Evolutionary conservation across 805 yeast species (phyloP), one percentile per base, ranked within the genome.

Genomic region (Metschnikowia lachancei): DNA sequence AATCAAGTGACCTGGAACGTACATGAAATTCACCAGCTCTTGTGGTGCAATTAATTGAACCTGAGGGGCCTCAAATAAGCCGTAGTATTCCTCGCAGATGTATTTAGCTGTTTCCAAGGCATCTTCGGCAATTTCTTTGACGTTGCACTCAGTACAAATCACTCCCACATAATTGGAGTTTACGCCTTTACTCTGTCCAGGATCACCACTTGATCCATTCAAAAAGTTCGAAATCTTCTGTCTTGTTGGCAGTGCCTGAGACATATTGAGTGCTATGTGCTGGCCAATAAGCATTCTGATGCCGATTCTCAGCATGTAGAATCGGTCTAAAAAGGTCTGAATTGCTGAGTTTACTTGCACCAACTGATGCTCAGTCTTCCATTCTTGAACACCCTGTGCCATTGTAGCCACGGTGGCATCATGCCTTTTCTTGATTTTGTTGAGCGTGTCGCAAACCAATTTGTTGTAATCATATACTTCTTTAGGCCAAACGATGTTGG

Each of bases 281-380:
- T 89, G 97, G n/a, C 96, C 97, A 59, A 89, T 87, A 34, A 89
- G 76, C 95, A 90, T 90, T 53, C 97, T 77, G 50, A 90, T 90
- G 2, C 97, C 97, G 51, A 90, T 90, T 48, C 96, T 76, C 43
- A 89, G 83, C 90, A 89, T 83, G 70, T 90, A 89, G 62, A 89
- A 89, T 28, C 94, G 66, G 67, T 90, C 97, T 52, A 89, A 70
- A 60, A 90, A 89, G 13, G 81, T 76, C 65, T 90, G 96, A 30
- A 90, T 81, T 11, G 87, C 80, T 43, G 82, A 76, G 59, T 86
- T 87, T 33, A 86, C 82, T 26, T 77, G 54, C 36, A 75, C 69
- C 11, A 75, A 70, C 43, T 62, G 72, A 63, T 65, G 69, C 33
- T 62, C 66, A 20, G 73, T 75, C 59, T 89, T 89, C 95, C 96